Evolutionary conservation across 257 asterid species (phyloP).

Genomic region (Fraxinus excelsior): DNA sequence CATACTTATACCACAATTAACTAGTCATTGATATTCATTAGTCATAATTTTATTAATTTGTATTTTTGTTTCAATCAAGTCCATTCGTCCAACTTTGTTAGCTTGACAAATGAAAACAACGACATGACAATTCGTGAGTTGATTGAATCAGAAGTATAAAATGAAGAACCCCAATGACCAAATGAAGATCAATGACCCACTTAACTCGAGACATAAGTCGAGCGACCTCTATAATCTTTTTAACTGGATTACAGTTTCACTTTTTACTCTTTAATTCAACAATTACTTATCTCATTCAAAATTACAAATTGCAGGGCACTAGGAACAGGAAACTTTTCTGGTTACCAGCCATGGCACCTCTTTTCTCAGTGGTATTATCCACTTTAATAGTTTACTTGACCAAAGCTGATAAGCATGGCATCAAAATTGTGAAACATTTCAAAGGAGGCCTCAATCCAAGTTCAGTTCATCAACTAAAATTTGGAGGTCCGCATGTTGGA

Average conservation of each 20-base stretch:
- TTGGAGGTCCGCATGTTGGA: slow-evolving; percentile 56
- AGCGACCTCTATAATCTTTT: no score
- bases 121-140: no score
- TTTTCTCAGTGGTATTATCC: slow-evolving; percentile 42
- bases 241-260: not conserved
- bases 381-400: slow-evolving; percentile 57
- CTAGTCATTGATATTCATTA: not conserved
- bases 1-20: not conserved
- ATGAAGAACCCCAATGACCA: not conserved
- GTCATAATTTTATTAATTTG: not conserved
- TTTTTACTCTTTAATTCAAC: not conserved
- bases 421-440: slow-evolving; percentile 74
- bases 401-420: slow-evolving; percentile 68
- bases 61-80: not conserved
- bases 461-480: slow-evolving; percentile 56
- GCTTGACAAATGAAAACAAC: not conserved
- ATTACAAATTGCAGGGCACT: slow-evolving; percentile 53
- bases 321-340: slow-evolving; percentile 47
- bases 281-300: not conserved
- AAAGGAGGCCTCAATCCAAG: slow-evolving; percentile 84
- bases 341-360: slow-evolving; percentile 57
- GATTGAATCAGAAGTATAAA: not conserved
- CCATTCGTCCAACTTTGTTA: not conserved
- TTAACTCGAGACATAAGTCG: no score
- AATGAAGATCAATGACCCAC: no score